phyloP scores from a whole-genome alignment of 768 basidiomycete genomes.

The Mycena alexandri region DNA sequence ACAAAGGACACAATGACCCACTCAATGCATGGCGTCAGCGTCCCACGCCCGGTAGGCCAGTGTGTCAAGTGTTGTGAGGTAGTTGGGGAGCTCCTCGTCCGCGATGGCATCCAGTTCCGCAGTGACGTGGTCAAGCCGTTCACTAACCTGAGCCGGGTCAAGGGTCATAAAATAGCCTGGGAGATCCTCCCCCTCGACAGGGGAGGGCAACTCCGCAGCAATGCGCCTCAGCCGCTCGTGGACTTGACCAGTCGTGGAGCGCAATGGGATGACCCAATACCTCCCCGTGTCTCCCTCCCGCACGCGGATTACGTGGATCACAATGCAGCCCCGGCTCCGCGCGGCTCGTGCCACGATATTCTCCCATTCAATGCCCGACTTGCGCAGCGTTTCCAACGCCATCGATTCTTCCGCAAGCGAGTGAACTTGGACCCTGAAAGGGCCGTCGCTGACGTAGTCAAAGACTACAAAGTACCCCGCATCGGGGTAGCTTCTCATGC shows the following conservation, averaged over 20 bases:
- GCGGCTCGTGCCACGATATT: not conserved
- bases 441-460: constrained; percentile 6
- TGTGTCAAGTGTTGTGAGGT: no score
- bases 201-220: not conserved
- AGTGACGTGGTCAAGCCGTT: no score
- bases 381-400: constrained; percentile 2
- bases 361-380: constrained; percentile 2
- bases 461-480: constrained; percentile 7
- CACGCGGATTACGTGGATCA: constrained; percentile 7
- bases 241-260: not conserved
- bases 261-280: constrained; percentile 13
- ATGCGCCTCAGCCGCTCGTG: constrained; percentile 3
- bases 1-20: no score
- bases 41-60: no score
- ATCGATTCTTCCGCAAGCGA: constrained; percentile 1
- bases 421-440: not conserved
- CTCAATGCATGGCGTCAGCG: no score
- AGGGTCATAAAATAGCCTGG: no score
- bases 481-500: constrained; percentile 1
- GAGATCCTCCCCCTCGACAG: no score
- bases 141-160: no score
- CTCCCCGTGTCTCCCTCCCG: not conserved
- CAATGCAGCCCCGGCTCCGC: constrained; percentile 2
- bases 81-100: no score
- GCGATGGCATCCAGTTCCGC: no score